Evolutionary conservation across 495 filamentous ascomycete genomes (phyloP).

Genomic region (Hypoxylon fragiforme): DNA sequence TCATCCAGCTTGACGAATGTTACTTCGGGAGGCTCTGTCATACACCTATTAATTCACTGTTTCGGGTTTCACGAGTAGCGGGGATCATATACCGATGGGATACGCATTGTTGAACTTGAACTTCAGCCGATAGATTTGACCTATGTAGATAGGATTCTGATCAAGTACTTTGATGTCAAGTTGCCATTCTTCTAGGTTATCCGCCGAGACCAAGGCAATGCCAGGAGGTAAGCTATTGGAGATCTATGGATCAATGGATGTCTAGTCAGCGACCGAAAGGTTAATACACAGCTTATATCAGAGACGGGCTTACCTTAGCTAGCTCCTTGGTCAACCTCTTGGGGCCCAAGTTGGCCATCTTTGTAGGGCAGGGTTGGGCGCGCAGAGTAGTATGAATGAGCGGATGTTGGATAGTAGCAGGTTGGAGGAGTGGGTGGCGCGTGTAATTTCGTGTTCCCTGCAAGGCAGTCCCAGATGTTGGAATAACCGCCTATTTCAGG

Average conservation of each 20-base stretch:
- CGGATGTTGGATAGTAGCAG: not conserved
- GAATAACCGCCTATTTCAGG: slow-evolving; percentile 4
- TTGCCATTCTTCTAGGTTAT: slow-evolving; percentile 86
- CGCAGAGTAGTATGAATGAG: slow-evolving; percentile 2
- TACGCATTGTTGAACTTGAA: slow-evolving; percentile 84
- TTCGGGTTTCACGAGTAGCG: not conserved
- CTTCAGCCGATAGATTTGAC: slow-evolving; percentile 80
- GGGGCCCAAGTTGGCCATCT: slow-evolving; percentile 50
- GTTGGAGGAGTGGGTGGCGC: not conserved
- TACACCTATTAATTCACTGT: slow-evolving; percentile 20
- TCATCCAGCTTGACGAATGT: slow-evolving; percentile 71
- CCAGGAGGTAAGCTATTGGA: slow-evolving; percentile 64
- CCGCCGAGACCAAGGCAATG: slow-evolving; percentile 76
- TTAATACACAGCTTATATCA: not conserved
- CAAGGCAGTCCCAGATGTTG: not conserved
- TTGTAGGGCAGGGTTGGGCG: slow-evolving; percentile 4
- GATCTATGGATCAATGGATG: slow-evolving; percentile 44
- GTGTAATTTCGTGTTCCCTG: slow-evolving; percentile 1
- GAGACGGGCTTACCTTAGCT: slow-evolving; percentile 46
- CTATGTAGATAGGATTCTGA: slow-evolving; percentile 83
- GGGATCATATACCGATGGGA: slow-evolving; percentile 73
- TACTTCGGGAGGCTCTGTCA: slow-evolving; percentile 86
- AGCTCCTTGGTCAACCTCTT: slow-evolving; percentile 58
- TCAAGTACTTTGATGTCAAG: slow-evolving; percentile 93
- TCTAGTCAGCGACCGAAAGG: slow-evolving; percentile 4